These are phyloP conservation scores for Mortierella sp. DNA, from an alignment of 371 early-diverging fungal genomes.

Conservation along the genomic window DNA sequence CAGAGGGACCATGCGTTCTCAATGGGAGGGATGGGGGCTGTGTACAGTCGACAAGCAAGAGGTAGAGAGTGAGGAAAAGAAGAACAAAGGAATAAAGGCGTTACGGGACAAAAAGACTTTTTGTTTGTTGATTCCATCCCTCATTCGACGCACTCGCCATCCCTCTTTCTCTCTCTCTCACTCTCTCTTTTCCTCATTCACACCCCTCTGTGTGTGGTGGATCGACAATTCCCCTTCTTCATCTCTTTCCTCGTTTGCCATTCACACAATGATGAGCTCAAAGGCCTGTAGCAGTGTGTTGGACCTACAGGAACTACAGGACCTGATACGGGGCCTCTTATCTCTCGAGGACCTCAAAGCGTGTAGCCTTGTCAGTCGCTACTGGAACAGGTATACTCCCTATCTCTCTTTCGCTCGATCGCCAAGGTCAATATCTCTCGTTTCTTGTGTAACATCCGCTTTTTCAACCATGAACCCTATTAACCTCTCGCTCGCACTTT, in stretches of 20 bases:
- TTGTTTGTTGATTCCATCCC: not conserved
- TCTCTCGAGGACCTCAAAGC: not conserved
- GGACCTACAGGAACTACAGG: not conserved
- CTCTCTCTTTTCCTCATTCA: not conserved
- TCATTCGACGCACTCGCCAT: not conserved
- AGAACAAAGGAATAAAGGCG: too few relatives aligned
- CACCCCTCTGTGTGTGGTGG: not conserved
- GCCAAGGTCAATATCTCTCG: too few relatives aligned
- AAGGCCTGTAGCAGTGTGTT: not conserved
- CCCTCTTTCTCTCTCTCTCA: not conserved
- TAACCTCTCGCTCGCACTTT: not conserved
- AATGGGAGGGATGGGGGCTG: too few relatives aligned
- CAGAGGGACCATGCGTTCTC: too few relatives aligned
- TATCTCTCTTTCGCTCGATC: too few relatives aligned
- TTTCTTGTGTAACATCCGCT: not conserved
- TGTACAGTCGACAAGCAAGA: too few relatives aligned
- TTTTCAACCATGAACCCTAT: too few relatives aligned
- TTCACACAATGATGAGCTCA: not conserved
- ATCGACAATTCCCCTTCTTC: not conserved
- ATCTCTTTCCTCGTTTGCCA: not conserved
- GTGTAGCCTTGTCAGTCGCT: not conserved
- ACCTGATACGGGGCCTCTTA: not conserved
- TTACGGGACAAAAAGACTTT: too few relatives aligned
- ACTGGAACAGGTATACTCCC: conserved; percentile 7
- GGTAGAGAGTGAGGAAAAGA: too few relatives aligned